Evolutionary conservation across 768 basidiomycete genomes (phyloP).

Genomic region (Coprinopsis marcescibilis): DNA sequence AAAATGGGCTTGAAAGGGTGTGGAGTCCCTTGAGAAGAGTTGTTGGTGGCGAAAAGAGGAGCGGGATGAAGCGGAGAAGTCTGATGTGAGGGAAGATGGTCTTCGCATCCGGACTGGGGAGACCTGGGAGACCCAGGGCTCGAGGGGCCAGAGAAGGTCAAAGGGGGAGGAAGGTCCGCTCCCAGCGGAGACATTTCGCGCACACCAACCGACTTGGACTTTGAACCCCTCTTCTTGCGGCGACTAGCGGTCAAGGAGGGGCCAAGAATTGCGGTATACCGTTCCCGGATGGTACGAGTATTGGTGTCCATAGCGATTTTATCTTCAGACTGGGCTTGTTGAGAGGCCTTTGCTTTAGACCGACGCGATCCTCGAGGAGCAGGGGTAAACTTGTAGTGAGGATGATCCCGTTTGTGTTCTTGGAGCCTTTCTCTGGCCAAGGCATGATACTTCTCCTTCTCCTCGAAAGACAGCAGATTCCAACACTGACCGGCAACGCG

Average conservation of each 20-base stretch:
- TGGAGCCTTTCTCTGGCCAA: slow-evolving; percentile 42
- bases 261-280: slow-evolving; percentile 25
- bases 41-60: too few species aligned
- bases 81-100: slow-evolving; percentile 2
- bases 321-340: slow-evolving; percentile 11
- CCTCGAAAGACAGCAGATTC: slow-evolving; percentile 45
- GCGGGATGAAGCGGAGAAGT: slow-evolving; percentile 23
- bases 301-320: slow-evolving; percentile 21
- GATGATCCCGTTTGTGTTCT: slow-evolving; percentile 45
- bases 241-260: slow-evolving; percentile 31
- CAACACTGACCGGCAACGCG: slow-evolving; percentile 66
- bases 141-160: slow-evolving; percentile 1
- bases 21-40: too few species aligned
- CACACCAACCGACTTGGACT: slow-evolving; percentile 13
- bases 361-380: slow-evolving; percentile 29
- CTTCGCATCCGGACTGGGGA: slow-evolving; percentile 3
- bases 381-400: slow-evolving; percentile 61
- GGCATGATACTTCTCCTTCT: slow-evolving; percentile 40
- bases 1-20: too few species aligned
- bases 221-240: slow-evolving; percentile 18
- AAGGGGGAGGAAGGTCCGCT: neutral
- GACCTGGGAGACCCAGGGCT: neutral
- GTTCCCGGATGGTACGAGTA: slow-evolving; percentile 30
- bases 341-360: slow-evolving; percentile 22
- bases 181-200: neutral